Base-by-base conservation (phyloP, 140 eudicot genomes). In the Stevia rebaudiana region DNA sequence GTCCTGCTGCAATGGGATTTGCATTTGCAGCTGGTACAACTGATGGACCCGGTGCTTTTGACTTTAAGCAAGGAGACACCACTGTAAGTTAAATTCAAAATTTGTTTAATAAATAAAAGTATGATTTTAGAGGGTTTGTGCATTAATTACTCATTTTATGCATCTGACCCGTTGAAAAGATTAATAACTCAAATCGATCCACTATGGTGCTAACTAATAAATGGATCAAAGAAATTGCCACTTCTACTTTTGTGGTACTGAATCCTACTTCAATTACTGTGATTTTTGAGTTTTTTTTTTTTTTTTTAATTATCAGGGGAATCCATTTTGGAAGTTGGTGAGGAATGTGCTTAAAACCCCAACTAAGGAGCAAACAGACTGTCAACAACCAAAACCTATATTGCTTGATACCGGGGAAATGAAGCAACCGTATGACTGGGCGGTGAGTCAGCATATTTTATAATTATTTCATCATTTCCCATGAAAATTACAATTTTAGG, bases 21-120 rank as follows among this genome's bases (percentile, higher is more conserved):
- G 99, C 90, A 39, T 92, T 92, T 85, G 99, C 97, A 52, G 99
- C 99, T 56, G 99, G 99, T 72, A 92, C 99, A 37, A 92, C 99
- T 13, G 99, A 92, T 78, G 99, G 99, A 43, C 99, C 99, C 4
- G 99, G 99, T 56, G 99, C 99, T 52, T 92, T 92, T 76, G 99
- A 92, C 69, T 92, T 92, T 63, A 85, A 58, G 70, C 99, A 92
- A 78, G 99, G 99, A 67, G 99, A 92, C 76, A 75, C 67, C 80
- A 35, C 78, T 77, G 99, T 88, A 76, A 70, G 35, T 46, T 12
- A 46, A 49, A 40, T 48, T 13, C 18, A 13, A 49, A 18, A 19
- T 49, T 10, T 23, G 55, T 49, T 1, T 49, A 49, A 49, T 9
- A 49, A 18, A 28, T 6, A 54, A 7, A 12, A 24, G 12, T n/a